Conservation (phyloP, 177 flowering plant genomes). For the Telopea speciosissima region DNA sequence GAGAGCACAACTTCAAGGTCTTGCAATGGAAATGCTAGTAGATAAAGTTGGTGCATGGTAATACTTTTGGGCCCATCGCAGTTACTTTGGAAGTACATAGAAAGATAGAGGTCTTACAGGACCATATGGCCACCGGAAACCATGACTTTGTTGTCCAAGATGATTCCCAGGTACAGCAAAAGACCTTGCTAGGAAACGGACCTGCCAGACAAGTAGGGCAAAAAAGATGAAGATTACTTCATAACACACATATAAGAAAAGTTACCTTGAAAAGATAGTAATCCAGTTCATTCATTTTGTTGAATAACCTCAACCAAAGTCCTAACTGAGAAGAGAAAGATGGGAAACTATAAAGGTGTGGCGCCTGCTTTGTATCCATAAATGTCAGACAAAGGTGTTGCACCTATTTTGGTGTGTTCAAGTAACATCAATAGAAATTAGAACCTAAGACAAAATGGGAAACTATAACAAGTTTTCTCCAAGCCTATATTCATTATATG, state of each 20-base stretch:
- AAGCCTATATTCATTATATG: not conserved
- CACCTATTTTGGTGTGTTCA: too few relatives aligned
- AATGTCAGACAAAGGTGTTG: too few relatives aligned
- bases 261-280: not conserved
- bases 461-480: not conserved
- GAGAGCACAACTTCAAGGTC: not conserved
- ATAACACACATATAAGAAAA: not conserved
- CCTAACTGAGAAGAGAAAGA: too few relatives aligned
- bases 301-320: not conserved
- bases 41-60: not conserved
- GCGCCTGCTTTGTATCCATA: too few relatives aligned
- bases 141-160: constrained; percentile 98
- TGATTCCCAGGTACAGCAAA: constrained; percentile 97
- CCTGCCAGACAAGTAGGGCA: constrained; percentile 39
- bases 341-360: too few relatives aligned
- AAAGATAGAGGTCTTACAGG: constrained; percentile 54
- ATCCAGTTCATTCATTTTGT: not conserved
- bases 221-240: not conserved
- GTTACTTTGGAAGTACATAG: not conserved
- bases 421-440: too few relatives aligned
- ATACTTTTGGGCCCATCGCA: not conserved
- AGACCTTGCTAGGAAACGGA: constrained; percentile 93
- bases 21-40: not conserved
- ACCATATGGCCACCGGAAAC: constrained; percentile 99
- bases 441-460: not conserved